These are phyloP conservation scores for Bacidia rubella DNA, from an alignment of 495 filamentous ascomycete species.

Conservation along the genomic window DNA sequence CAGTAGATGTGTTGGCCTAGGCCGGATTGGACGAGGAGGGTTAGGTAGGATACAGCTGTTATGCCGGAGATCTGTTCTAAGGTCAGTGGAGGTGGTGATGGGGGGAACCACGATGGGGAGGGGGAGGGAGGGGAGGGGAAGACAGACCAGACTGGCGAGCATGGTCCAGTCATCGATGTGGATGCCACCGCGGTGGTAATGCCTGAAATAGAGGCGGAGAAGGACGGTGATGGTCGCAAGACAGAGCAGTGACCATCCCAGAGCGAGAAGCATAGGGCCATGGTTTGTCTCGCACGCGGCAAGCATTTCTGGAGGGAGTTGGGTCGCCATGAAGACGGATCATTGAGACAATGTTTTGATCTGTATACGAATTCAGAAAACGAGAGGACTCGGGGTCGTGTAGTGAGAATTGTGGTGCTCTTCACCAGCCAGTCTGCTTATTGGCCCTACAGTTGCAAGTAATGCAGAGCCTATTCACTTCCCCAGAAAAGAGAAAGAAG, in stretches of 20 bases:
- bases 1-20: slow-evolving; percentile 16
- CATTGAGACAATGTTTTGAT: background rate
- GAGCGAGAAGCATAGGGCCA: slow-evolving; percentile 12
- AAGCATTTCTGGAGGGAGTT: background rate
- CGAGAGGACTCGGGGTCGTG: too few species aligned
- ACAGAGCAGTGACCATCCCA: slow-evolving; percentile 7
- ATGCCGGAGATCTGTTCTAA: slow-evolving; percentile 13
- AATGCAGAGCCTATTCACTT: too few species aligned
- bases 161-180: slow-evolving; percentile 16
- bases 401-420: too few species aligned
- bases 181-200: slow-evolving; percentile 9
- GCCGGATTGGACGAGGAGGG: slow-evolving; percentile 11
- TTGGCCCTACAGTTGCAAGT: too few species aligned
- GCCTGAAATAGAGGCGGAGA: slow-evolving; percentile 14
- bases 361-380: background rate
- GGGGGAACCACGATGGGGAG: background rate
- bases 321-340: slow-evolving; percentile 4
- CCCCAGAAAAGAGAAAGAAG: too few species aligned
- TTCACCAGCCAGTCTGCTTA: too few species aligned
- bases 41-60: slow-evolving; percentile 9
- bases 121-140: background rate
- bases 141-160: slow-evolving; percentile 14
- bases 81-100: too few species aligned
- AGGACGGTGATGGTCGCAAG: slow-evolving; percentile 10
- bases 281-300: slow-evolving; percentile 12